A percentile compares a stretch with the other conserved stretches of the same genome.
Evolutionary conservation across 495 filamentous ascomycete species (phyloP).

Genomic region (Penicillium canescens): DNA sequence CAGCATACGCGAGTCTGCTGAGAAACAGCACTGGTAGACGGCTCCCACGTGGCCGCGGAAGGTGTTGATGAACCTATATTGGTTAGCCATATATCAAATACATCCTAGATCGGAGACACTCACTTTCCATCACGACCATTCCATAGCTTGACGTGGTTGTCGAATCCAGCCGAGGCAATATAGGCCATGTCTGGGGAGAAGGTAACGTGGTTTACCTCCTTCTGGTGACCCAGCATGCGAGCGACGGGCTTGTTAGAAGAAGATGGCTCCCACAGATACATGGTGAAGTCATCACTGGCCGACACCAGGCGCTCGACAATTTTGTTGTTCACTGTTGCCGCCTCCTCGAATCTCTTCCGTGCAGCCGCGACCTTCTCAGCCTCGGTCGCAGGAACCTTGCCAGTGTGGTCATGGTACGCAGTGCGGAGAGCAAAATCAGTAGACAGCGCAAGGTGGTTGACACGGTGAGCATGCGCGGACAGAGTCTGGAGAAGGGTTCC

Average conservation of each 20-base stretch:
- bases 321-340: conserved; percentile 75
- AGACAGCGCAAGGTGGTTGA: conserved; percentile 94
- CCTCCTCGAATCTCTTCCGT: conserved; percentile 81
- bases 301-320: conserved; percentile 85
- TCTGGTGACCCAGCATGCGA: conserved; percentile 90
- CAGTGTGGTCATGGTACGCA: conserved; percentile 82
- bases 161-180: conserved; percentile 87
- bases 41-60: conserved; percentile 90
- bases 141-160: conserved; percentile 93
- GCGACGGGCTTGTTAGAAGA: conserved; percentile 78
- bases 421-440: conserved; percentile 91
- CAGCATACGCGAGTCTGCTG: conserved; percentile 80
- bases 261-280: conserved; percentile 92
- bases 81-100: conserved; percentile 5
- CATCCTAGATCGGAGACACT: conserved; percentile 17
- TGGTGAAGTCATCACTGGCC: conserved; percentile 93
- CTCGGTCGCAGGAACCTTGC: conserved; percentile 63
- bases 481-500: conserved; percentile 80
- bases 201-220: conserved; percentile 91
- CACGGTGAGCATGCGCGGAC: conserved; percentile 85
- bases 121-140: conserved; percentile 65
- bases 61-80: conserved; percentile 70
- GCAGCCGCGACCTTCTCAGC: conserved; percentile 76
- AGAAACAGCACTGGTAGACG: conserved; percentile 89
- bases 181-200: conserved; percentile 87